Evolutionary conservation across 225 moss, liverwort and hornwort species (phyloP), one percentile per base, ranked within the genome.

Genomic region (Pseudoscleropodium purum): DNA sequence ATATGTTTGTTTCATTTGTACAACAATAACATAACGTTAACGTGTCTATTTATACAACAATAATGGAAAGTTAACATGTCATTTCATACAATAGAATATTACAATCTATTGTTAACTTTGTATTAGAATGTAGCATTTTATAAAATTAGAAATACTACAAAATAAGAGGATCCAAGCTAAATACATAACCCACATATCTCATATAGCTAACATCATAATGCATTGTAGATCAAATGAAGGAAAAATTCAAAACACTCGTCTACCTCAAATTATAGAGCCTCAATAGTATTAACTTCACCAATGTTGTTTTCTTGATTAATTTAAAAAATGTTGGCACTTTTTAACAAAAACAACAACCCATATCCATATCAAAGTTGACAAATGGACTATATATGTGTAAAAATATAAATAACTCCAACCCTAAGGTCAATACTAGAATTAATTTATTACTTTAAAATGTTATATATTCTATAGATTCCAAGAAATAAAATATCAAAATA

Each of bases 201-300:
- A 77, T 23, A 31, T 0, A 0, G 0, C 0, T 15, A 8, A 5
- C 36, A 77, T 8, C 2, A 0, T 9, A 54, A 24, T 78, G 15
- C 15, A 78, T 78, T 24, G 9, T 78, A 36, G 15, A 54, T 78
- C 15, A 78, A 24, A 78, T 3, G 24, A 36, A 2, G 21, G 5
- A 54, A 54, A 76, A 54, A 15, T 24, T 36, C 1, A 15, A 52
- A 77, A 77, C 6, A 15, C 24, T 36, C 9, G 1, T 21, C 7
- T 15, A 23, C 0, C 1, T 9, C 34, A 77, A 36, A 36, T 24
- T 52, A 54, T 24, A 77, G 36, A 36, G 8, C 15, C 24, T 23
- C 0, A 14, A 0, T 15, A 13, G 3, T 37, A 15, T 9, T 37
- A 24, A 15, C 23, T 56, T 56, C 4, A 37, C 9, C 0, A 6